These are phyloP conservation scores for Coprinopsis marcescibilis DNA, from an alignment of 768 basidiomycete species.

Conservation along the genomic window DNA sequence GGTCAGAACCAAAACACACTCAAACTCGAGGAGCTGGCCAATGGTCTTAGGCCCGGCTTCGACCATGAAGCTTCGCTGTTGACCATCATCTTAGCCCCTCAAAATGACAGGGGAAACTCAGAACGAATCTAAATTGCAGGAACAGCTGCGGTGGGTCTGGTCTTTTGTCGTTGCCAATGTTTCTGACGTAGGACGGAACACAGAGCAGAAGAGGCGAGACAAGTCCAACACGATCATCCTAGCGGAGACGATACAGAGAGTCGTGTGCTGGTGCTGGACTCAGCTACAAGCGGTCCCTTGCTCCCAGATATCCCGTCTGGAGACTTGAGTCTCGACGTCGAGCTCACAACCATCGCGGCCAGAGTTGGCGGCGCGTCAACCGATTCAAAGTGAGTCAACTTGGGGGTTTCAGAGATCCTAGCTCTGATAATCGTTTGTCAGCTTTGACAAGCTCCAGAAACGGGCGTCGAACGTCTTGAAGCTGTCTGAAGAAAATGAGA, in stretches of 20 bases:
- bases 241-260: background rate
- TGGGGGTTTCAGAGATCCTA: no score
- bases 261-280: background rate
- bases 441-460: conserved; percentile 46
- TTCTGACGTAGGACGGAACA: no score
- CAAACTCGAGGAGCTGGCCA: background rate
- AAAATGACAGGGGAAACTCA: no score
- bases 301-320: conserved; percentile 5
- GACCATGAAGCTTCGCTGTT: background rate
- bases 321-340: background rate
- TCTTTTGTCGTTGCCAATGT: no score
- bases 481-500: conserved; percentile 67
- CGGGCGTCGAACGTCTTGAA: conserved; percentile 67
- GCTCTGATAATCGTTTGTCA: conserved; percentile 23
- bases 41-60: background rate
- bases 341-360: background rate
- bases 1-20: background rate
- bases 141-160: no score
- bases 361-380: background rate
- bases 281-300: background rate
- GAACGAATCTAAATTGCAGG: no score
- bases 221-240: background rate
- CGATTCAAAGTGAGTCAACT: no score
- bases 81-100: background rate
- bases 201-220: no score